A percentile compares a stretch with the other conserved stretches of the same genome.
These are phyloP conservation scores for Aspergillus melleus DNA, from an alignment of 2,329 filamentous ascomycete species.

Conservation along the genomic window DNA sequence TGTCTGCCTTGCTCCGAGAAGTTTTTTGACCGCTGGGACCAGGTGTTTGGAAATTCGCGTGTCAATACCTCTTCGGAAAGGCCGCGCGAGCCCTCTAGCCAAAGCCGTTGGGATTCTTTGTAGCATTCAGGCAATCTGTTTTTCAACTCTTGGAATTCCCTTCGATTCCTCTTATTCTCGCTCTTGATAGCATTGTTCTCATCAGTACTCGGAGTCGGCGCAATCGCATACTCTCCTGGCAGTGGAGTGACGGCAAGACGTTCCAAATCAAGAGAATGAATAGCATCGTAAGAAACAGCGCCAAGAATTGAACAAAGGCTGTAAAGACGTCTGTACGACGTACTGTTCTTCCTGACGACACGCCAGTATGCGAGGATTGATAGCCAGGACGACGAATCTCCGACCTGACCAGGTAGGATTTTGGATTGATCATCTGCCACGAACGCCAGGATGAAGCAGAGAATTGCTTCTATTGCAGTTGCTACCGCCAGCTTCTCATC, in stretches of 20 bases:
- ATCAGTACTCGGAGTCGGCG: conserved; percentile 47
- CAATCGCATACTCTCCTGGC: conserved; percentile 39
- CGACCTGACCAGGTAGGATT: conserved; percentile 35
- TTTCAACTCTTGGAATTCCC: conserved; percentile 43
- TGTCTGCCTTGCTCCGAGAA: conserved; percentile 38
- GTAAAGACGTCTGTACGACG: conserved; percentile 41
- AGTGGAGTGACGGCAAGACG: conserved; percentile 43
- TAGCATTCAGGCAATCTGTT: conserved; percentile 42
- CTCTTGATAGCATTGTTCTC: conserved; percentile 37
- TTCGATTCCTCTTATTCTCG: conserved; percentile 38
- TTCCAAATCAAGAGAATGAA: conserved; percentile 47
- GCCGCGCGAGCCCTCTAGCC: conserved; percentile 43
- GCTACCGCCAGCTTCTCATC: conserved; percentile 41
- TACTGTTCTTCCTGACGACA: conserved; percentile 42
- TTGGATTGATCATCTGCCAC: conserved; percentile 44
- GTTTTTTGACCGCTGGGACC: conserved; percentile 42
- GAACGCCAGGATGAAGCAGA: conserved; percentile 51
- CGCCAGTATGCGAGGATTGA: conserved; percentile 50
- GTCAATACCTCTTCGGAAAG: conserved; percentile 44
- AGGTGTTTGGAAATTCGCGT: conserved; percentile 46
- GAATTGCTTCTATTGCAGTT: conserved; percentile 46
- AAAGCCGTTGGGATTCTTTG: conserved; percentile 44
- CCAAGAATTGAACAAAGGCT: conserved; percentile 48
- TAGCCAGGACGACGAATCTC: conserved; percentile 46
- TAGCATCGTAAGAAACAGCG: conserved; percentile 47